These are phyloP conservation scores for Fonsecaea nubica DNA, from an alignment of 2,329 filamentous ascomycete genomes.

Conservation along the genomic window DNA sequence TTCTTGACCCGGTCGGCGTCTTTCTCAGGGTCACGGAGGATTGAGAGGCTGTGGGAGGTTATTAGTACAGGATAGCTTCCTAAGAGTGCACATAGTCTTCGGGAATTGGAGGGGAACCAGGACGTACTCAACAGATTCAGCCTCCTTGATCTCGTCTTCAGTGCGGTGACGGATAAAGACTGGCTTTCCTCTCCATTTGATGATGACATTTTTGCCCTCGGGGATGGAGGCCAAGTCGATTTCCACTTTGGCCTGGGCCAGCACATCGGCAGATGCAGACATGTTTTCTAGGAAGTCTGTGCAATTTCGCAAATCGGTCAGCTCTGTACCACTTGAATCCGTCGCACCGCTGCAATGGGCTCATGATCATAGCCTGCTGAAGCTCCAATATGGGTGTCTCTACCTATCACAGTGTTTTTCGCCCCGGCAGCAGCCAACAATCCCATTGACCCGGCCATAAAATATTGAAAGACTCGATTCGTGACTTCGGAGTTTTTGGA, in stretches of 20 bases:
- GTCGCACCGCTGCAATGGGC: background rate
- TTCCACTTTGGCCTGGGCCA: conserved; percentile 99
- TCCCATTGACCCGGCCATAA: conserved; percentile 97
- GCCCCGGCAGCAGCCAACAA: conserved; percentile 89
- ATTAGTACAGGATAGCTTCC: conserved; percentile 8
- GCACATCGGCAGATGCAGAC: conserved; percentile 96
- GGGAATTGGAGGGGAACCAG: background rate
- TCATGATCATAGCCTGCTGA: background rate
- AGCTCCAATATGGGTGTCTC: conserved; percentile 45
- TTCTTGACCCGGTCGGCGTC: conserved; percentile 96
- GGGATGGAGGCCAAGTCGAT: conserved; percentile 90
- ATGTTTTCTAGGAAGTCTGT: conserved; percentile 99
- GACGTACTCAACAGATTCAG: conserved; percentile 75
- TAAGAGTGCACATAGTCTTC: background rate
- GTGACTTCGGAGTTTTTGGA: conserved; percentile 69
- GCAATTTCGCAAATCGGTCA: conserved; percentile 13
- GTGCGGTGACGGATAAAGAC: conserved; percentile 99
- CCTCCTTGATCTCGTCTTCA: conserved; percentile 88
- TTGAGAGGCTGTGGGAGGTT: conserved; percentile 58
- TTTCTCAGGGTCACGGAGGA: conserved; percentile 86
- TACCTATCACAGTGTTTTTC: conserved; percentile 98
- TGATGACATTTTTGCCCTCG: conserved; percentile 99
- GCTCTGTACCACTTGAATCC: conserved; percentile 12
- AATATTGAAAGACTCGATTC: conserved; percentile 94
- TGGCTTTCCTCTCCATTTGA: conserved; percentile 99